phyloP scores from a whole-genome alignment of 1,139 yeast species.

The Saccharomycopsis phalli region DNA sequence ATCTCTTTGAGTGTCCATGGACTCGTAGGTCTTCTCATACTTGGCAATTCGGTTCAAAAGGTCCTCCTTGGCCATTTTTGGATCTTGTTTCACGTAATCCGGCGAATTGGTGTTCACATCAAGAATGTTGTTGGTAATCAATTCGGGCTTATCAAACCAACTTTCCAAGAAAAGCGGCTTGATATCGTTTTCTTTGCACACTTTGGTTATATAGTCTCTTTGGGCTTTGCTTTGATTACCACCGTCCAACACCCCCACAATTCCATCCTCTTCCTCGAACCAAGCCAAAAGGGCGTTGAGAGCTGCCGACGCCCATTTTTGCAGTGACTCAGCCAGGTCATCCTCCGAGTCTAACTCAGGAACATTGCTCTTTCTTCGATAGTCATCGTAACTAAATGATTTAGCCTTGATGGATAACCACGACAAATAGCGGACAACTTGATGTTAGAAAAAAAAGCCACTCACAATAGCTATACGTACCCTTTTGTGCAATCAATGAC shows the following conservation, averaged over 20 bases:
- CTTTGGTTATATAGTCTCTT: constrained; percentile 53
- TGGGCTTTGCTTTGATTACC: constrained; percentile 69
- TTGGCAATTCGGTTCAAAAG: constrained; percentile 63
- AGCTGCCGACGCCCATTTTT: constrained; percentile 57
- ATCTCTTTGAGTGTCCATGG: constrained; percentile 51
- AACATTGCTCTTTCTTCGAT: constrained; percentile 56
- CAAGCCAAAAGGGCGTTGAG: constrained; percentile 79
- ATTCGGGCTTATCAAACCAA: constrained; percentile 76
- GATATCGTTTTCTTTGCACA: constrained; percentile 58
- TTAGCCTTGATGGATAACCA: constrained; percentile 88
- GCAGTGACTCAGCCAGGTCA: constrained; percentile 47
- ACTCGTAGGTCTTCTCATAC: constrained; percentile 68
- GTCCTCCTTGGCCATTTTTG: constrained; percentile 65
- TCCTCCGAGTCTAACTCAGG: constrained; percentile 76
- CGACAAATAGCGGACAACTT: constrained; percentile 73
- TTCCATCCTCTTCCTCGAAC: constrained; percentile 74
- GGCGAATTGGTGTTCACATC: constrained; percentile 88
- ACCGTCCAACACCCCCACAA: constrained; percentile 89
- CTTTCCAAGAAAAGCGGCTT: constrained; percentile 91
- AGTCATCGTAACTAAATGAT: constrained; percentile 84
- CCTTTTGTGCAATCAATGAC: constrained; percentile 57
- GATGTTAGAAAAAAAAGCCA: constrained; percentile 9
- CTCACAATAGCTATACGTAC: constrained; percentile 21
- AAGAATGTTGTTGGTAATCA: constrained; percentile 67
- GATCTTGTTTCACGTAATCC: constrained; percentile 66